Base-by-base conservation (phyloP, 2,329 filamentous ascomycete genomes). In the Apiospora saccharicola region DNA sequence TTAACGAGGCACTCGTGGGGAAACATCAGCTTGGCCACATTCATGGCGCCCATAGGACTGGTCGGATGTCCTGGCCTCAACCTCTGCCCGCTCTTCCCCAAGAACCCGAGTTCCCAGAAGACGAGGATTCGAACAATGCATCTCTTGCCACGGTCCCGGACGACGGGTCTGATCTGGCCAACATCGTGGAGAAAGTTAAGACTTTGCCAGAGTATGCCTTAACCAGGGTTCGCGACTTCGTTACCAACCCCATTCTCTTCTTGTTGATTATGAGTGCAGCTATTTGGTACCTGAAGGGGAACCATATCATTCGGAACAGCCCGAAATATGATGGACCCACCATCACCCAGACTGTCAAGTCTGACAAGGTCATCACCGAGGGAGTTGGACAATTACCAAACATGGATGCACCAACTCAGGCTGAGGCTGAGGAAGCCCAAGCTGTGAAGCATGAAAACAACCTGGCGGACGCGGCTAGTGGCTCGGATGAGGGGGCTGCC, bases 1-100 rank as follows among this genome's bases (percentile, higher is more conserved):
- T 92, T 14, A 86, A 88, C 14, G 87, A 90, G 71, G 90, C 87
- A 1, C 83, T 96, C 71, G 88, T 93, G 12, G 93, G 93, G n/a
- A 92, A 92, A 0, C 93, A 95, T 78, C 88, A 87, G 2, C 84
- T 93, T 51, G 88, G 90, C 44, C 83, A 53, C 30, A 47, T 83
- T 68, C 79, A 68, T 14, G 41, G 41, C 13, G 43, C 43, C 14
- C 34, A 46, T 41, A 34, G 68, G 46, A 80, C 81, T 37, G 78
- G 77, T 26, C 79, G 79, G 41, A 75, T 79, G 19, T 78, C 80
- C 24, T 83, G 85, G 37, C 78, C 82, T 5, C 80, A 81, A 3
- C 80, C 81, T 3, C 77, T 86, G 5, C 83, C 83, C 2, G 81
- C 80, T 4, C 75, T 82, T 8, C 76, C 77, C 43, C 75, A 73